A percentile compares a stretch with the other conserved stretches of the same genome.
phyloP scores from a whole-genome alignment of 345 rosid species.

The Pseudoturritis turrita region DNA sequence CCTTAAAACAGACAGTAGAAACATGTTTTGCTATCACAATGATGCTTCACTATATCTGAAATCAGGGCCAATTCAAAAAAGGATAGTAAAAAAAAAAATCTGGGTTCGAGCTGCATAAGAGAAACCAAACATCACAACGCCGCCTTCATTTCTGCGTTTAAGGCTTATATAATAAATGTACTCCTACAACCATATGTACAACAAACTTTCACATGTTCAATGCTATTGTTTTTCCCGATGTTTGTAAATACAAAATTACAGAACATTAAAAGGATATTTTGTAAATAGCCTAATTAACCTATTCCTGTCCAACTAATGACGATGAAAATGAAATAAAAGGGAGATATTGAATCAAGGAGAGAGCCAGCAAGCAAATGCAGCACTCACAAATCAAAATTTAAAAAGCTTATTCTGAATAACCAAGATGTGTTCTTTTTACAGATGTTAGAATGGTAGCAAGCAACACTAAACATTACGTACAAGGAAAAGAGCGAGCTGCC shows the following conservation, averaged over 20 bases:
- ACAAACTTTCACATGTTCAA: background rate
- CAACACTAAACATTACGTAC: constrained; percentile 58
- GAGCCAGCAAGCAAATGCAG: background rate
- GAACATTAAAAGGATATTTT: background rate
- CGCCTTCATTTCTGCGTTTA: background rate
- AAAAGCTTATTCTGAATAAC: background rate
- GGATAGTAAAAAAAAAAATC: background rate
- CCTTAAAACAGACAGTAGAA: constrained; percentile 4
- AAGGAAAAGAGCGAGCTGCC: constrained; percentile 73
- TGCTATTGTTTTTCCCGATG: background rate
- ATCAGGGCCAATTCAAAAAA: background rate
- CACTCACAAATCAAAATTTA: background rate
- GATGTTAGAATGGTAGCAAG: constrained; percentile 5
- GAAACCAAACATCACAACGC: background rate
- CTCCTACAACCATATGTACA: background rate
- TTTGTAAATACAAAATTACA: background rate
- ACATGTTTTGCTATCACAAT: background rate
- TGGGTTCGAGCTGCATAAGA: background rate
- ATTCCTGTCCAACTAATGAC: background rate
- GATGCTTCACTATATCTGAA: background rate
- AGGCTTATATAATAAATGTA: background rate
- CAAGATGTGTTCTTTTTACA: background rate
- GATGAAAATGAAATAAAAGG: background rate
- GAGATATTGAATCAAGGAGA: background rate
- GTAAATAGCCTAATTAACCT: background rate